Evolutionary conservation across 148 eudicot species (phyloP).

Genomic region (Mesembryanthemum crystallinum): DNA sequence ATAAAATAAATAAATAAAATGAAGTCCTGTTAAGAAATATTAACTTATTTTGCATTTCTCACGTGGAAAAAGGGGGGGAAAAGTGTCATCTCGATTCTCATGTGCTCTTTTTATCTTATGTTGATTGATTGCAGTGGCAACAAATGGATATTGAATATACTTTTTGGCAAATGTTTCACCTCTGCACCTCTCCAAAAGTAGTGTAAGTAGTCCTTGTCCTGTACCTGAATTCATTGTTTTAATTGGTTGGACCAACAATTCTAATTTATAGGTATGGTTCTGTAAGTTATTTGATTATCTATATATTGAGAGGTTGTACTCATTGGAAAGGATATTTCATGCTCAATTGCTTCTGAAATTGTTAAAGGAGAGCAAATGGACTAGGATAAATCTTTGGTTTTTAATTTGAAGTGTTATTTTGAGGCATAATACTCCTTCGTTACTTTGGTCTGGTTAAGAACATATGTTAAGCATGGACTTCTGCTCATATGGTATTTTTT

Average conservation of each 20-base stretch:
- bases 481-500: background rate
- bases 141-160: conserved; percentile 99
- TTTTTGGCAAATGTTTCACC: conserved; percentile 96
- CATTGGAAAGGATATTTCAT: background rate
- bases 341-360: background rate
- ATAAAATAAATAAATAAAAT: too few relatives aligned
- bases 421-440: background rate
- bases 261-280: background rate
- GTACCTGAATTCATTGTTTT: background rate
- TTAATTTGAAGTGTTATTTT: background rate
- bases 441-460: background rate
- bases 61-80: background rate
- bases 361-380: too few relatives aligned
- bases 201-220: conserved; percentile 50
- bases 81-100: conserved; percentile 5
- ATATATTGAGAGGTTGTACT: background rate
- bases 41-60: background rate
- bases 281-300: background rate
- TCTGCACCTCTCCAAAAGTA: conserved; percentile 85
- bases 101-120: background rate
- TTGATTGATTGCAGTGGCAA: conserved; percentile 77
- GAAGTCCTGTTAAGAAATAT: too few relatives aligned
- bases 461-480: background rate
- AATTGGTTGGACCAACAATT: background rate
- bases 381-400: background rate